These are phyloP conservation scores for Starmerella geochares DNA, from an alignment of 805 yeast genomes.

Conservation along the genomic window DNA sequence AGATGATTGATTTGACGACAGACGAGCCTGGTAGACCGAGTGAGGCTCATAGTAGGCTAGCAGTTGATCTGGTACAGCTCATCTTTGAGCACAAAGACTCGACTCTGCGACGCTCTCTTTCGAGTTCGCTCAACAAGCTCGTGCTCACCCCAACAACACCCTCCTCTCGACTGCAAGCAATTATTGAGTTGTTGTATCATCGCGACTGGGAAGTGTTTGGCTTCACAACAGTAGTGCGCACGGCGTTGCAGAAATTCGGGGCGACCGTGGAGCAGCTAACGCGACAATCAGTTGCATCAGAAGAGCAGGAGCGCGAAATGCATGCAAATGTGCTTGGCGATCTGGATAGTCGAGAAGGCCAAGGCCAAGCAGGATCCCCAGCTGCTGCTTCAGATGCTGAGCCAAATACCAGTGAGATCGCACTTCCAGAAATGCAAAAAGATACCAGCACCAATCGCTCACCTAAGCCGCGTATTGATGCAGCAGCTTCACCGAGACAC, in stretches of 20 bases:
- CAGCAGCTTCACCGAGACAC: background rate
- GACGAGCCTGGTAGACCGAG: background rate
- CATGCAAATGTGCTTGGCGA: background rate
- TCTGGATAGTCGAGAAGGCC: background rate
- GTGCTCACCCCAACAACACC: constrained; percentile 4
- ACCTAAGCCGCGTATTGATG: no score
- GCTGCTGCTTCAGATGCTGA: no score
- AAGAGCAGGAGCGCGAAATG: background rate
- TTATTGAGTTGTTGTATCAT: background rate
- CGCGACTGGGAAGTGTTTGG: background rate
- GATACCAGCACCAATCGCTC: no score
- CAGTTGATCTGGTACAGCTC: constrained; percentile 6
- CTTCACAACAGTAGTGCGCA: background rate
- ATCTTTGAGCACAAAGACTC: background rate
- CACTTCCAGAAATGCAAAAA: background rate
- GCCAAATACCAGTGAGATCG: no score
- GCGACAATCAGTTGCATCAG: background rate
- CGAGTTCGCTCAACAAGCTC: constrained; percentile 9
- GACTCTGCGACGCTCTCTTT: constrained; percentile 10
- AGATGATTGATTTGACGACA: constrained; percentile 75
- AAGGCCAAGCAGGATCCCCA: background rate
- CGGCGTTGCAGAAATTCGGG: background rate
- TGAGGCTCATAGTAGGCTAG: constrained; percentile 17
- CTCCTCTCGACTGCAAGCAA: background rate
- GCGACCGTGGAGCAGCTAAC: background rate